These are phyloP conservation scores for Sphaerosporella brunnea DNA, from an alignment of 495 filamentous ascomycete species.

Conservation along the genomic window DNA sequence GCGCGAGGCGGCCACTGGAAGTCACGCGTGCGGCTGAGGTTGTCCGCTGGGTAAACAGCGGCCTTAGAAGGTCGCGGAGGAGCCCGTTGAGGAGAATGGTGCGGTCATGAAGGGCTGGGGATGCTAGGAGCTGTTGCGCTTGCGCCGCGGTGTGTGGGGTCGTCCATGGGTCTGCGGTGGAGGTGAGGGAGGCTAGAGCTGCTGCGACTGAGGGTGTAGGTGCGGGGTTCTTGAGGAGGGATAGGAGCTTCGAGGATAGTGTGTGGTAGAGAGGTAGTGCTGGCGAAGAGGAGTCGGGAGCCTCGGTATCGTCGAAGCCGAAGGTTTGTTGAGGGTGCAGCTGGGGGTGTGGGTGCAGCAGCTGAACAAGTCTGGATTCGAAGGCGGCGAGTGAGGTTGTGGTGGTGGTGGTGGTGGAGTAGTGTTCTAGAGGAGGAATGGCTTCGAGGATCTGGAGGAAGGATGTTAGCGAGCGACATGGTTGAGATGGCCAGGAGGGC, in stretches of 20 bases:
- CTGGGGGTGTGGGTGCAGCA: slow-evolving; percentile 6
- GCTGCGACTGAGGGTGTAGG: slow-evolving; percentile 2
- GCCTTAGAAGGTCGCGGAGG: slow-evolving; percentile 9
- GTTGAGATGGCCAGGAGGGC: neutral
- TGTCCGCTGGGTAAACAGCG: slow-evolving; percentile 10
- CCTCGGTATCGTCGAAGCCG: slow-evolving; percentile 9
- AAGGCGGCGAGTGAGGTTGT: neutral
- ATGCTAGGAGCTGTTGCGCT: too few species aligned
- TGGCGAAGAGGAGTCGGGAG: neutral
- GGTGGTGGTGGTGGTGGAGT: neutral
- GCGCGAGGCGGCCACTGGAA: slow-evolving; percentile 7
- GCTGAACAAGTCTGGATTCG: neutral
- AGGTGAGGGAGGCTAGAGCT: slow-evolving; percentile 7
- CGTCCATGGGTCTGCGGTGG: slow-evolving; percentile 15
- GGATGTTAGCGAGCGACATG: neutral
- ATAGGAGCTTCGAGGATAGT: slow-evolving; percentile 2
- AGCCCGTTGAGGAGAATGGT: slow-evolving; percentile 6
- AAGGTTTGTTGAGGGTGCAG: slow-evolving; percentile 11
- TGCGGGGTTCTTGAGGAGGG: neutral
- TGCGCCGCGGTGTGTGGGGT: slow-evolving; percentile 6
- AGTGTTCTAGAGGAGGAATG: neutral
- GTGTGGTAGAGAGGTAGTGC: slow-evolving; percentile 6
- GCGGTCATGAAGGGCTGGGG: neutral
- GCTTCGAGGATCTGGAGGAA: neutral
- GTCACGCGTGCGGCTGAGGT: slow-evolving; percentile 12